phyloP scores from a whole-genome alignment of 306 rosid species.

The Cicer pinnatifidum region DNA sequence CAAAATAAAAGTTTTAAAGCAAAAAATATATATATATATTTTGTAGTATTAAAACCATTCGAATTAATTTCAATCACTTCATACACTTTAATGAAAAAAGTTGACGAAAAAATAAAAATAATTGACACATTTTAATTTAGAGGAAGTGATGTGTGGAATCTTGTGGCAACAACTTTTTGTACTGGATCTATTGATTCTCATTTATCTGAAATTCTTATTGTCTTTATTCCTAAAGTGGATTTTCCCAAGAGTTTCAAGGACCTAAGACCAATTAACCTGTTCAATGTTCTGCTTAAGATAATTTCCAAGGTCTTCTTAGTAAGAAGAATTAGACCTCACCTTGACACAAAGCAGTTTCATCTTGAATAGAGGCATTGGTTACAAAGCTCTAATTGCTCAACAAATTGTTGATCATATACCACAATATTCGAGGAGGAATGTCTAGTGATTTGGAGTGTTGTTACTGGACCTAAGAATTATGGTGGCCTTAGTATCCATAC shows the following conservation, averaged over 20 bases:
- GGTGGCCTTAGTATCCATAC: no score
- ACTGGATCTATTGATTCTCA: not conserved
- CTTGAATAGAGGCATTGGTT: no score
- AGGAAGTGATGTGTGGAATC: not conserved
- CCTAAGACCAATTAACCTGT: not conserved
- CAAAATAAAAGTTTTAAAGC: no score
- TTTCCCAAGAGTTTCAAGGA: not conserved
- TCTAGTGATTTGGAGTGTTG: no score
- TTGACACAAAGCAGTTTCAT: not conserved
- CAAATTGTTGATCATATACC: not conserved
- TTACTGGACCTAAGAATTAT: no score
- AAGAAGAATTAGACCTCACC: not conserved
- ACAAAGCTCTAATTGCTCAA: not conserved
- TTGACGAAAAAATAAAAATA: no score
- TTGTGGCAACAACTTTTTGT: not conserved
- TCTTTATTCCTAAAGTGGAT: not conserved
- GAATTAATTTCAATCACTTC: no score
- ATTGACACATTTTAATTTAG: no score
- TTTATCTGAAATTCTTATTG: not conserved
- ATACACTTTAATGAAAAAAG: no score
- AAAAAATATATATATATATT: no score
- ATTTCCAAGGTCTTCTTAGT: not conserved
- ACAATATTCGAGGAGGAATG: no score
- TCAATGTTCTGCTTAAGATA: not conserved
- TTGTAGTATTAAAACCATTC: no score